phyloP scores from a whole-genome alignment of 371 early-diverging fungal genomes.

The Funneliformis caledonium region DNA sequence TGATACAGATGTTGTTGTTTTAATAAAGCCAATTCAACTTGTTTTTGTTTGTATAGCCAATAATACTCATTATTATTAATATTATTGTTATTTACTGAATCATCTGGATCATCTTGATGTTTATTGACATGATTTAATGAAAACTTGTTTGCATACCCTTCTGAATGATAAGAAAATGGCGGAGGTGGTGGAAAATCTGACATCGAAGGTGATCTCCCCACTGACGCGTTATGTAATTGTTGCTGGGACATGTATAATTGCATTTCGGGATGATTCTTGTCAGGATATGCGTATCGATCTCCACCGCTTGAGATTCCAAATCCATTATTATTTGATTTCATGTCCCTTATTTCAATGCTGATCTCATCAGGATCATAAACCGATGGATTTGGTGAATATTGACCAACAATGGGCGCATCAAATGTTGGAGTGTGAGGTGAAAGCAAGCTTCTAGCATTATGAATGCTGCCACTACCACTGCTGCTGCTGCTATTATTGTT shows the following conservation, averaged over 20 bases:
- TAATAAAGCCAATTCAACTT: not conserved
- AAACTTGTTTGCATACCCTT: not conserved
- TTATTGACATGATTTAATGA: not conserved
- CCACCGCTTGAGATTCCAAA: not conserved
- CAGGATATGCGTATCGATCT: not conserved
- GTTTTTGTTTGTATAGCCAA: not conserved
- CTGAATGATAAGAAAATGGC: not conserved
- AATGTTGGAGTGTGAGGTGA: not conserved
- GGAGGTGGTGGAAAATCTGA: not conserved
- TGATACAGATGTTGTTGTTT: not conserved
- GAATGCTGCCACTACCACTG: not conserved
- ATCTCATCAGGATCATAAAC: conserved; percentile 13
- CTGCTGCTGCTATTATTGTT: not conserved
- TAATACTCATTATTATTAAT: not conserved
- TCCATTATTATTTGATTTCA: not conserved
- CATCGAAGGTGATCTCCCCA: not conserved
- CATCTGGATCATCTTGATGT: not conserved
- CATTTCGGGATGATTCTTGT: not conserved
- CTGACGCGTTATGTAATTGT: not conserved
- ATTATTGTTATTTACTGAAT: not conserved
- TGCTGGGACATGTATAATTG: not conserved
- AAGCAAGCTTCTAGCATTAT: not conserved
- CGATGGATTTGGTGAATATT: not conserved
- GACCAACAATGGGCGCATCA: not conserved
- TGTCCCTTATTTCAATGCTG: not conserved